Base-by-base conservation (phyloP, 176 grass and related monocot species). In the Avena eriantha region DNA sequence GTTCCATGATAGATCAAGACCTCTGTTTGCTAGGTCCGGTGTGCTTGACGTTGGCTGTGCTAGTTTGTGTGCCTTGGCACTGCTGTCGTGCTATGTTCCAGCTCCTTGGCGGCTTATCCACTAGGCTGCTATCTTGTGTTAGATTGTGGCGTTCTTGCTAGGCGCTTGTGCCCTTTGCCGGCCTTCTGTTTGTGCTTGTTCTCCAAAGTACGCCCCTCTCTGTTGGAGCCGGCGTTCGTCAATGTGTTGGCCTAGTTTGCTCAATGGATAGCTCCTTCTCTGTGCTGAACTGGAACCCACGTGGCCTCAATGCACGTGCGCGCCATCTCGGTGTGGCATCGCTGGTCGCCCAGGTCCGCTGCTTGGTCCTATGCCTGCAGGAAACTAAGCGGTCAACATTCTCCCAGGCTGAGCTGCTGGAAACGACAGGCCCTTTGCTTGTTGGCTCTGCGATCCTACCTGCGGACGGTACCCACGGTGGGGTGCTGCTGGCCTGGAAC, bases 341-440 rank as follows among this genome's bases (percentile, higher is more conserved):
- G 0, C 5, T 57, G 1, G 54, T 57, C 0, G 54, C 19, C 18
- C 54, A 57, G 4, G 54, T 57, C 0, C 6, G 55, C 4, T 57
- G 54, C 1, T 57, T 18, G 0, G 2, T 57, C 4, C 54, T 57
- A 0, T 57, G 54, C 7, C 16, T 57, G 0, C 54, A 57, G 1
- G 54, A 57, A 18, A 57, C 54, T 18, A 57, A 58, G 21, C 1
- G n/a, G 0, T 19, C 56, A 0, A 0, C 18, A 0, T 58, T 58
- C 21, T 58, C 56, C 6, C 19, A 7, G 1, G 17, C 1, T 7
- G 1, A 0, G 0, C 19, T 58, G 7, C 7, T 0, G 0, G 56
- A 58, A 8, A 58, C 56, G 0, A 0, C 22, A 3, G 56, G 56
- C 1, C 56, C 56, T 0, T n/a, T 2, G 19, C 21, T 58, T 0